Conservation (phyloP, 257 asterid species). For the Salvia rosmarinus region DNA sequence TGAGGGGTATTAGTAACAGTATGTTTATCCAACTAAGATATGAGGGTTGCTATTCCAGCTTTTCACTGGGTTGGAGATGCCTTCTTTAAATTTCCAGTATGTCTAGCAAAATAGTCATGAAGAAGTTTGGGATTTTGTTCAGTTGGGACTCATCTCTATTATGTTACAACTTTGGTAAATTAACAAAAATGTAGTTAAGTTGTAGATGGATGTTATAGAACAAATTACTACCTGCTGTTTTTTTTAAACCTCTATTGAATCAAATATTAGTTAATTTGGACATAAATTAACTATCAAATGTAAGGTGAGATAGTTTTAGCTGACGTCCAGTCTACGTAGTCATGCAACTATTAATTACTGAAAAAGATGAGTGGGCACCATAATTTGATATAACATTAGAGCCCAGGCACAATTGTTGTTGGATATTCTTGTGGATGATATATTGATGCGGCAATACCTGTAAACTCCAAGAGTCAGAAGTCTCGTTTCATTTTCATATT, state of each 20-base stretch:
- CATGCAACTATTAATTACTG: background rate
- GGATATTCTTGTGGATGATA: background rate
- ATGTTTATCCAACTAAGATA: background rate
- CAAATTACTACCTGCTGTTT: background rate
- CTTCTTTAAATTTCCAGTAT: background rate
- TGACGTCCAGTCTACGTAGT: background rate
- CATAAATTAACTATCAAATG: background rate
- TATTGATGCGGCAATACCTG: background rate
- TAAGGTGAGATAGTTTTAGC: conserved; percentile 1
- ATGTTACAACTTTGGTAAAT: background rate
- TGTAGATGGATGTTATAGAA: background rate
- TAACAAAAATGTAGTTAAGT: background rate
- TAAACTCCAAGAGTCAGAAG: too few relatives aligned
- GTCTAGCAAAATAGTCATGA: background rate
- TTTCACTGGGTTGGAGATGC: background rate
- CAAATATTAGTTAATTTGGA: background rate
- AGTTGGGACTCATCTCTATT: too few relatives aligned
- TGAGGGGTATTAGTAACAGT: background rate
- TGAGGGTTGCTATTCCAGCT: background rate
- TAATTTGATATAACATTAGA: background rate
- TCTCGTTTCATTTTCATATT: too few relatives aligned
- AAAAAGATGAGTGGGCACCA: background rate
- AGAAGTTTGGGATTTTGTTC: background rate
- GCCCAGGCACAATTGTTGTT: background rate
- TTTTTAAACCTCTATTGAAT: conserved; percentile 13